Evolutionary conservation across 768 basidiomycete species (phyloP), one percentile per base, ranked within the genome.

Genomic region (Lentinula sp.): DNA sequence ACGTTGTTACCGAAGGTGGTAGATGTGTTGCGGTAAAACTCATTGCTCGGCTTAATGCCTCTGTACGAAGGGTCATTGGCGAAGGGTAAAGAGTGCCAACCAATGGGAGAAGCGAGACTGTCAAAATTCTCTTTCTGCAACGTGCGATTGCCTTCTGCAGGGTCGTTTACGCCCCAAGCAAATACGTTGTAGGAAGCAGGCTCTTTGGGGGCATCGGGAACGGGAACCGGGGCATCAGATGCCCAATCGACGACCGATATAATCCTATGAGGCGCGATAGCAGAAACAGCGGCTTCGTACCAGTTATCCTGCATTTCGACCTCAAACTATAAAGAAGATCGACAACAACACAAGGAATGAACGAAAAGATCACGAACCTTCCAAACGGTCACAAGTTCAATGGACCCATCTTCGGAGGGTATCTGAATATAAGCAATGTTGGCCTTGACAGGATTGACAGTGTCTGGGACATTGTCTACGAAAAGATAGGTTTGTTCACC

Each of bases 171-270:
- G 20, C 95, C 93, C 85, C 87, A 93, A 1, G 76, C 69, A 73
- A 88, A 93, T 63, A 95, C 83, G 52, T 86, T 80, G 76, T 94
- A 93, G 0, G 81, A 80, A n/a, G 74, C 81, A 16, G 67, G 61
- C 18, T 63, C 64, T 7, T 69, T 65, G 9, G 73, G 69, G 41
- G 71, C 69, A 5, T 15, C 52, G 7, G 20, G 64, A 18, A 33
- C 66, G 12, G 80, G 80, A 50, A 83, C 71, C 4, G 82, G 80
- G 3, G 90, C 83, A 70, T 95, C 93, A 18, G 90, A 88, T 0
- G 88, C 94, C 95, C 95, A 98, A 70, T 98, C 96, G 63, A 96
- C 91, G 41, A 95, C 93, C 32, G 89, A 87, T 67, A 98, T 76
- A 65, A 95, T 87, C 63, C 86, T 81, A 69, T 93, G 87, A 28